phyloP scores from a whole-genome alignment of 768 basidiomycete species.

The Mycena epipterygia region DNA sequence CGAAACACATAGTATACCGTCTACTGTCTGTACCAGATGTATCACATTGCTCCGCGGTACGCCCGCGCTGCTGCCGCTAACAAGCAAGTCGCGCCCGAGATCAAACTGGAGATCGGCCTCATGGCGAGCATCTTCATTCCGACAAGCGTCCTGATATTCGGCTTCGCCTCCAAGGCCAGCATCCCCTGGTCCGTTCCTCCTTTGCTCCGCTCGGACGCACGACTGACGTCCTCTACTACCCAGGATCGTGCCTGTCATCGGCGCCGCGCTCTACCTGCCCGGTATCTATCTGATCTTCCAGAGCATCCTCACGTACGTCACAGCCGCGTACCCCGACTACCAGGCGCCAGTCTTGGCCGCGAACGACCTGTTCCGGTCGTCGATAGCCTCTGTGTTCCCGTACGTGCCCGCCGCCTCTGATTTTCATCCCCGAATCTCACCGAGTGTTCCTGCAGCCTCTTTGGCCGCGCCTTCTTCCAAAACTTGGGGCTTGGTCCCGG shows the following conservation, averaged over 20 bases:
- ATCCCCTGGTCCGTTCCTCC: slow-evolving; percentile 40
- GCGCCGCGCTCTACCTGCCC: slow-evolving; percentile 46
- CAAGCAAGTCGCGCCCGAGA: slow-evolving; percentile 40
- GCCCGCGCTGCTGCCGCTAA: slow-evolving; percentile 22
- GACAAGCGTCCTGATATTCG: slow-evolving; percentile 50
- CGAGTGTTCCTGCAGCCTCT: slow-evolving; percentile 28
- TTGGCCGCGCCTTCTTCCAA: slow-evolving; percentile 39
- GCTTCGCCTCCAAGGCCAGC: slow-evolving; percentile 44
- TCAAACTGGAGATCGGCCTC: slow-evolving; percentile 48
- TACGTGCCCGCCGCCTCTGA: neutral
- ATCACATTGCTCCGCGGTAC: slow-evolving; percentile 37
- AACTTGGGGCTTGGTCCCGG: slow-evolving; percentile 43
- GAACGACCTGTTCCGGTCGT: slow-evolving; percentile 48
- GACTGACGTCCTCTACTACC: neutral
- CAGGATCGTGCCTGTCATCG: slow-evolving; percentile 50
- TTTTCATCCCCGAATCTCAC: neutral
- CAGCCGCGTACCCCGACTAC: slow-evolving; percentile 45
- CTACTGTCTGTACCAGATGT: slow-evolving; percentile 38
- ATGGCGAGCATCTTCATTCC: slow-evolving; percentile 49
- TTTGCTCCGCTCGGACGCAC: neutral
- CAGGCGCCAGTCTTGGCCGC: slow-evolving; percentile 48
- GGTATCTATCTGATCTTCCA: slow-evolving; percentile 50
- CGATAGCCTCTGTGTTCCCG: slow-evolving; percentile 41
- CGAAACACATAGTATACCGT: slow-evolving; percentile 26
- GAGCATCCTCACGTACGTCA: slow-evolving; percentile 43